phyloP scores from a whole-genome alignment of 2,329 filamentous ascomycete genomes.

The Trichoderma arundinaceum region DNA sequence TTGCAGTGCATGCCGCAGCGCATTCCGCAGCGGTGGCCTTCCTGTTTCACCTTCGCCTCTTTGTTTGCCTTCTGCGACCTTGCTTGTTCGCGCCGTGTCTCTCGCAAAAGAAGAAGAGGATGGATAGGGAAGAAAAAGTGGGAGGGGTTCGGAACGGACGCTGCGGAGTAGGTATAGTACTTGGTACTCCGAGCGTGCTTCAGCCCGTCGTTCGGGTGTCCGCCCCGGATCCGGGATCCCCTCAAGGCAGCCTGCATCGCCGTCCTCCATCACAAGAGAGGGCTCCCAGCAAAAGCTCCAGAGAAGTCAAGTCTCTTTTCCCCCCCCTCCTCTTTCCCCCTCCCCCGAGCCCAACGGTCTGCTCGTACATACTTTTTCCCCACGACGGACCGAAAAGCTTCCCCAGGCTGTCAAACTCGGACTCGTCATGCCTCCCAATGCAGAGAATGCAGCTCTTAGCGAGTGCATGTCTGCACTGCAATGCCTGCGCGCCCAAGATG shows the following conservation, averaged over 20 bases:
- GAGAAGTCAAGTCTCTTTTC: neutral
- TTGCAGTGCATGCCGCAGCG: conserved; percentile 16
- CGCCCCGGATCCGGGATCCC: conserved; percentile 25
- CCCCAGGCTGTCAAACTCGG: conserved; percentile 27
- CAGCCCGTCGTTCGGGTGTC: conserved; percentile 26
- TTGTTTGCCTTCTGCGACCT: conserved; percentile 15
- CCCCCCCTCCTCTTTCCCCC: neutral
- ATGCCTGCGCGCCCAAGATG: conserved; percentile 30
- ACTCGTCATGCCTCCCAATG: conserved; percentile 13
- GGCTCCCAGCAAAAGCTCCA: conserved; percentile 9
- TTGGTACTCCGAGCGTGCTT: conserved; percentile 6
- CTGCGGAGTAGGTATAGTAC: conserved; percentile 22
- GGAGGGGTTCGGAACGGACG: conserved; percentile 9
- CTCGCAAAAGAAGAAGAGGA: neutral
- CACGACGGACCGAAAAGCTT: conserved; percentile 31
- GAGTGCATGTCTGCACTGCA: conserved; percentile 28
- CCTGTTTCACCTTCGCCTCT: conserved; percentile 25
- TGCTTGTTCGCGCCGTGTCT: neutral
- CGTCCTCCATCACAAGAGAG: conserved; percentile 18
- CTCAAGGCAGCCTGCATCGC: conserved; percentile 6
- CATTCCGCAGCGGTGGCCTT: too few species aligned
- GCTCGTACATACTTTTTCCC: conserved; percentile 12
- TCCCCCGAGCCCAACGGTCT: conserved; percentile 20
- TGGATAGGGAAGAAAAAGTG: too few species aligned
- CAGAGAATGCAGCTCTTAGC: conserved; percentile 28